Base-by-base conservation (phyloP, 345 rosid species). In the Anastatica hierochuntica region DNA sequence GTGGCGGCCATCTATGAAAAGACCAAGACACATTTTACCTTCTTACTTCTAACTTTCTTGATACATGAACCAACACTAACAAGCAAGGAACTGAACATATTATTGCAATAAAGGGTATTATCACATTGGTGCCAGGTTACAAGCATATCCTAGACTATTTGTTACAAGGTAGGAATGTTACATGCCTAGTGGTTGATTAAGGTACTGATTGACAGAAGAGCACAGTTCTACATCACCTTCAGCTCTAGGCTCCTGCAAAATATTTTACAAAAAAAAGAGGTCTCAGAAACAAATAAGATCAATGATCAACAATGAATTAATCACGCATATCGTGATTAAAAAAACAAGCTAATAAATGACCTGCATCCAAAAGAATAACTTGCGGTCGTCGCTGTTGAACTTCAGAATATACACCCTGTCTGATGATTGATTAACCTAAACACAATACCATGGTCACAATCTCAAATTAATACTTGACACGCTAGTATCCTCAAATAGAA, bases 281-380 rank as follows among this genome's bases (percentile, higher is more conserved):
- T 40, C 30, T 4, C 41, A 52, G 37, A 24, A 24, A 65, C 56
- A 34, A 50, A 66, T 8, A 50, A 51, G 46, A 58, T 46, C 33
- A 43, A 42, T 30, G 43, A 42, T 40, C 11, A 40, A 42, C 10
- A 38, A 14, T 14, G 41, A 23, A 49, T 37, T 21, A 52, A 33
- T 6, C 8, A 47, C 14, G 49, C 6, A n/a, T 13, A 29, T 36
- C 17, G 38, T 18, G 18, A 38, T 43, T n/a, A n/a, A n/a, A 41
- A n/a, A 36, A 52, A 30, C 13, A 46, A 43, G 33, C 26, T 42
- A 57, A 62, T 10, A 26, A 52, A 21, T 24, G 13, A 81, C 98
- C 92, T 92, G 98, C 95, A 88, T 75, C 98, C 96, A 88, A 14
- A 87, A 75, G 79, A 92, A 92, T 60, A 78, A 79, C 74, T 84